phyloP scores from a whole-genome alignment of 1,284 basidiomycete species.

The Ustilago cynodontis region DNA sequence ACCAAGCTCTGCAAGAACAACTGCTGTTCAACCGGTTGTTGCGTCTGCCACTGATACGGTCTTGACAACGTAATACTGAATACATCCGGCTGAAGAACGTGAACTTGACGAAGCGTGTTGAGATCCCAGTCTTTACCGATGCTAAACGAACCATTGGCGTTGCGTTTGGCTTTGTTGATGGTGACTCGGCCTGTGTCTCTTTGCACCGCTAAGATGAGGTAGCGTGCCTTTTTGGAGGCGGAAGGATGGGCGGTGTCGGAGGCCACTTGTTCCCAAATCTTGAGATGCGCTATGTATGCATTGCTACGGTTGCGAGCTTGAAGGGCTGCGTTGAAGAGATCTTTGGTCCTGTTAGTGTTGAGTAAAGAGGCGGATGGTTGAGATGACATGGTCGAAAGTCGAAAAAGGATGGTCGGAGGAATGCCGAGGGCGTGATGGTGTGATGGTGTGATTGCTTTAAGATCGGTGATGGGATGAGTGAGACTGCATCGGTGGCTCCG shows the following conservation, averaged over 20 bases:
- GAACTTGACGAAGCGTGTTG: constrained; percentile 81
- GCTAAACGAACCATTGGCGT: constrained; percentile 93
- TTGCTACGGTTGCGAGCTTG: constrained; percentile 57
- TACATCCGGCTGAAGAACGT: constrained; percentile 74
- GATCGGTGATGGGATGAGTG: neutral
- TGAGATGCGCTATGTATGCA: constrained; percentile 67
- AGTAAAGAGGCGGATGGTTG: constrained; percentile 24
- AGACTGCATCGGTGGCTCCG: neutral
- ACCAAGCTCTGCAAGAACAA: constrained; percentile 60
- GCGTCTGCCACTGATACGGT: constrained; percentile 66
- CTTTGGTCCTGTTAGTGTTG: constrained; percentile 48
- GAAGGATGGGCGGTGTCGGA: constrained; percentile 14
- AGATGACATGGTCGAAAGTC: constrained; percentile 22
- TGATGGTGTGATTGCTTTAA: neutral
- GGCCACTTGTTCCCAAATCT: constrained; percentile 64
- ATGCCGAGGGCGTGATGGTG: neutral
- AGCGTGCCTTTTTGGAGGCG: constrained; percentile 61
- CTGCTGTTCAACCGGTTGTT: constrained; percentile 58
- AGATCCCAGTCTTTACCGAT: constrained; percentile 97
- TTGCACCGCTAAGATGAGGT: constrained; percentile 63
- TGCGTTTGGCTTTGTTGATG: constrained; percentile 90
- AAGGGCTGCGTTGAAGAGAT: constrained; percentile 64
- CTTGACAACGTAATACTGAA: constrained; percentile 63
- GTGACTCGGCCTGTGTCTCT: constrained; percentile 59
- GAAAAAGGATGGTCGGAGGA: too few species aligned